phyloP scores from a whole-genome alignment of 1,139 yeast species.

The Candida mesenterica region DNA sequence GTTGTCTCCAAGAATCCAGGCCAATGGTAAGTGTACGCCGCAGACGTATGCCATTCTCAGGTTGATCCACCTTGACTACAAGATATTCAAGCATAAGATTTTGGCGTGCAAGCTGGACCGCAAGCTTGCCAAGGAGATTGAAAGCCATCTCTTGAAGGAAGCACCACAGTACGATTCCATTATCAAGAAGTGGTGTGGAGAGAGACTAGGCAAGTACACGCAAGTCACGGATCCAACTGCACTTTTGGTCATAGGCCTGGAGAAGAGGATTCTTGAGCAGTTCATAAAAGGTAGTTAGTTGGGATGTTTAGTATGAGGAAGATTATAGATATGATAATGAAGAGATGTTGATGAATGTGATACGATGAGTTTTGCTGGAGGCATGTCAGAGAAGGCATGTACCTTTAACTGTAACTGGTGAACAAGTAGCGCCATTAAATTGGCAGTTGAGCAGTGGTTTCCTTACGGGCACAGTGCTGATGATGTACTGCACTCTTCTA shows the following conservation, averaged over 20 bases:
- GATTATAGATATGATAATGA: not conserved
- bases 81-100: slow-evolving; percentile 15
- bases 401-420: too few species aligned
- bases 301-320: too few species aligned
- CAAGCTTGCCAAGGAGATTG: slow-evolving; percentile 14
- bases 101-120: slow-evolving; percentile 10
- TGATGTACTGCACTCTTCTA: too few species aligned
- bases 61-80: slow-evolving; percentile 17
- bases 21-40: slow-evolving; percentile 37
- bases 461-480: too few species aligned
- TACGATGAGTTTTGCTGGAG: too few species aligned
- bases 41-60: slow-evolving; percentile 33
- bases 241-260: slow-evolving; percentile 15
- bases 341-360: not conserved
- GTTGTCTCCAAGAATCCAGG: slow-evolving; percentile 29
- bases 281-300: too few species aligned
- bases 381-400: too few species aligned
- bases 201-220: slow-evolving; percentile 16
- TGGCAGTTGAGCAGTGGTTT: too few species aligned
- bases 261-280: slow-evolving; percentile 15
- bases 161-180: slow-evolving; percentile 8
- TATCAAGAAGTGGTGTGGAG: slow-evolving; percentile 18
- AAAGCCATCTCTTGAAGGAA: slow-evolving; percentile 7
- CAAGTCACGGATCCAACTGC: slow-evolving; percentile 4
- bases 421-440: too few species aligned